Evolutionary conservation across 371 early-diverging fungal species (phyloP).

Genomic region (Zopfochytrium polystomum): DNA sequence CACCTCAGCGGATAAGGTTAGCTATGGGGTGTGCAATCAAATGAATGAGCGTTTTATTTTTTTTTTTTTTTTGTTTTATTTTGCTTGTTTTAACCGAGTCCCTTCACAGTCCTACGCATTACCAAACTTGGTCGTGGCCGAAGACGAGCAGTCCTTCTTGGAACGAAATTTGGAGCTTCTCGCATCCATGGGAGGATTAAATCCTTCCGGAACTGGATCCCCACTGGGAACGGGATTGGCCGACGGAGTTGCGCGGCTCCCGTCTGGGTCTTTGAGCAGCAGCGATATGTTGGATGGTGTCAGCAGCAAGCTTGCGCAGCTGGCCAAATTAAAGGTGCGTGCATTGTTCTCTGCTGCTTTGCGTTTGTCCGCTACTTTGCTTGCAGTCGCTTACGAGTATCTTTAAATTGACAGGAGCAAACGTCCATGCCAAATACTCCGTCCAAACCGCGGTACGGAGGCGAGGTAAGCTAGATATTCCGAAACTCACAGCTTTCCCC

Average conservation of each 20-base stretch:
- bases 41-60: not conserved
- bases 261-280: constrained; percentile 9
- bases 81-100: constrained; percentile 14
- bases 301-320: constrained; percentile 30
- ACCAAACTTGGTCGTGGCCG: constrained; percentile 56
- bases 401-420: too few relatives aligned
- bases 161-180: constrained; percentile 67
- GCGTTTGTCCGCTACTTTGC: too few relatives aligned
- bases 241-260: constrained; percentile 11
- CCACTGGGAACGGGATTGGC: constrained; percentile 12
- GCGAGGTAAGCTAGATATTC: too few relatives aligned
- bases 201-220: constrained; percentile 12
- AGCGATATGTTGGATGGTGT: constrained; percentile 34
- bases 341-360: not conserved
- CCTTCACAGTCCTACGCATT: constrained; percentile 46
- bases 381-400: too few relatives aligned
- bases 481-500: too few relatives aligned
- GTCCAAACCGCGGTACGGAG: too few relatives aligned
- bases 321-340: constrained; percentile 34
- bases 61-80: not conserved
- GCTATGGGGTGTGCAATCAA: not conserved
- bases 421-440: too few relatives aligned
- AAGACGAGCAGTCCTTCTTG: constrained; percentile 82
- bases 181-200: constrained; percentile 14
- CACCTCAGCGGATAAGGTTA: constrained; percentile 19